Evolutionary conservation across 257 asterid species (phyloP).

Genomic region (Nicotiana otophora): DNA sequence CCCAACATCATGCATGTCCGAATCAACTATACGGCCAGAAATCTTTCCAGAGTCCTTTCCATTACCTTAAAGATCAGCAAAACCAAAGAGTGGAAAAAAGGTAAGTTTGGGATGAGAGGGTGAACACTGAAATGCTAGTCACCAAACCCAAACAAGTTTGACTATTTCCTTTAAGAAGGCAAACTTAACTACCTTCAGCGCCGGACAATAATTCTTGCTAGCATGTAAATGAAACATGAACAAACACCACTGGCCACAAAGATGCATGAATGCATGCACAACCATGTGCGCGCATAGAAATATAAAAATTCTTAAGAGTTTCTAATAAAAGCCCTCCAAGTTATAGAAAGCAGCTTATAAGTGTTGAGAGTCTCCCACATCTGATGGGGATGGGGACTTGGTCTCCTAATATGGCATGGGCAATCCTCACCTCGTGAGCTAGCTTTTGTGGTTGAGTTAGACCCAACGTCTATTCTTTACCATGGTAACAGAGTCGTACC

Average conservation of each 20-base stretch:
- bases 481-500: too few species aligned
- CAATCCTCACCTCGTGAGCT: too few species aligned
- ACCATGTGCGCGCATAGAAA: neutral
- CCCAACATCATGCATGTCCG: constrained; percentile 96
- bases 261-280: neutral
- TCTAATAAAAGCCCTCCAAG: neutral
- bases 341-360: neutral
- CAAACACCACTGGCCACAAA: neutral
- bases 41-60: constrained; percentile 73
- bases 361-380: too few species aligned
- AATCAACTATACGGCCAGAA: constrained; percentile 81
- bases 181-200: neutral
- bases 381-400: too few species aligned
- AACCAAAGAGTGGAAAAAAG: constrained; percentile 1
- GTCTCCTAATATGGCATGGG: too few species aligned
- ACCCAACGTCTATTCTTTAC: too few species aligned
- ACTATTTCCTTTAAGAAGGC: neutral
- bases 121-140: neutral
- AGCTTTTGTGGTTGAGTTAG: too few species aligned
- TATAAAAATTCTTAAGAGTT: neutral
- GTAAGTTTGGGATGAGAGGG: neutral
- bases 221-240: neutral
- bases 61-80: constrained; percentile 41
- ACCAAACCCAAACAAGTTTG: neutral
- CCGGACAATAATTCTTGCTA: neutral